Conservation (phyloP, 805 yeast species). For the Lipomyces anomalus region DNA sequence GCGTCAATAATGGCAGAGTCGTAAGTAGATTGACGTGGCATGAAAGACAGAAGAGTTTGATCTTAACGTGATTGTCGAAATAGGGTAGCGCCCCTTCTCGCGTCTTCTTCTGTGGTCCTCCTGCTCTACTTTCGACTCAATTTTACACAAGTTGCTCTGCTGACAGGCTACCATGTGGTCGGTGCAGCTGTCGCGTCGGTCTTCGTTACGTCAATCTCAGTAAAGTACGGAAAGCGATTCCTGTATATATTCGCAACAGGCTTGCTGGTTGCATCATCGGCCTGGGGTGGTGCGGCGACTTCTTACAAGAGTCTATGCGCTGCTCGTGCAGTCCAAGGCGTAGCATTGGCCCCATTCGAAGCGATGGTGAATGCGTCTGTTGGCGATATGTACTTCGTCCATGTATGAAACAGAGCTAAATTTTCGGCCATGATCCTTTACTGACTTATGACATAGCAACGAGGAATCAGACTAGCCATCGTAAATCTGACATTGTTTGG, state of each 20-base stretch:
- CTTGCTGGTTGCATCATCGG: conserved; percentile 13
- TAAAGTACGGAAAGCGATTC: conserved; percentile 22
- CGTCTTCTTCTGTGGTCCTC: conserved; percentile 18
- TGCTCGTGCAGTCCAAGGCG: conserved; percentile 37
- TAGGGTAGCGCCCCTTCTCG: conserved; percentile 18
- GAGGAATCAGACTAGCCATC: conserved; percentile 64
- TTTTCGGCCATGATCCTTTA: no score
- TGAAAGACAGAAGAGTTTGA: no score
- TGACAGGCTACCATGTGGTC: conserved; percentile 22
- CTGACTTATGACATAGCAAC: no score
- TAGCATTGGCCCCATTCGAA: conserved; percentile 73
- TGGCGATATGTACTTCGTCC: conserved; percentile 70
- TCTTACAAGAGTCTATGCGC: conserved; percentile 20
- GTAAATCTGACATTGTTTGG: conserved; percentile 59
- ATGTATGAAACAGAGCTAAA: no score
- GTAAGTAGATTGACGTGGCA: no score
- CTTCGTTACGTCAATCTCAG: conserved; percentile 18
- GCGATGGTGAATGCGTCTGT: conserved; percentile 60
- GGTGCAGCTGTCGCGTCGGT: conserved; percentile 18
- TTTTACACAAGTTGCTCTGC: conserved; percentile 17
- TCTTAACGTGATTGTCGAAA: no score
- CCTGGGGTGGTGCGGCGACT: conserved; percentile 23
- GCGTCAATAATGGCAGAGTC: conserved; percentile 20
- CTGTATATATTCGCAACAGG: conserved; percentile 17
- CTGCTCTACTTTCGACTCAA: conserved; percentile 9